Evolutionary conservation across 305 asterid genomes (phyloP).

Genomic region (Rubia tinctorum): DNA sequence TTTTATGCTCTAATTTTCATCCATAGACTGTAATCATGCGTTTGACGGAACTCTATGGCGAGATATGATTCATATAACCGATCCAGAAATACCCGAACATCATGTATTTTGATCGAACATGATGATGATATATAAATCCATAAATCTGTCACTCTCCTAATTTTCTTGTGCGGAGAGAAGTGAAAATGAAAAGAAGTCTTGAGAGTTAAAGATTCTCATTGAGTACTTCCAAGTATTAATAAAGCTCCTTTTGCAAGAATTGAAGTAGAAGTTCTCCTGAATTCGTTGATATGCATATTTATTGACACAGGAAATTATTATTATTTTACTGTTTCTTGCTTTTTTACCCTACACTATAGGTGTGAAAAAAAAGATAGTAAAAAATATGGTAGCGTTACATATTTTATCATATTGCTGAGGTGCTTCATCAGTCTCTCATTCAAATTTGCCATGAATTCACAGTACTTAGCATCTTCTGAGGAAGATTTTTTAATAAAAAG

Average conservation of each 20-base stretch:
- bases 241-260: slow-evolving; percentile 6
- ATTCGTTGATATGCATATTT: background rate
- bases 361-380: background rate
- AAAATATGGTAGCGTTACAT: background rate
- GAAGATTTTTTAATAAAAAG: slow-evolving; percentile 53
- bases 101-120: no score
- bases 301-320: background rate
- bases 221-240: background rate
- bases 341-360: background rate
- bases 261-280: background rate
- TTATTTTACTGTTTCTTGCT: background rate
- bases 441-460: slow-evolving; percentile 11
- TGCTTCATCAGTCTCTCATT: slow-evolving; percentile 1
- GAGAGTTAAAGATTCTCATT: background rate
- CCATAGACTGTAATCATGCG: background rate
- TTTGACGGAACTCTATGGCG: background rate
- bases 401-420: background rate
- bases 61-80: background rate
- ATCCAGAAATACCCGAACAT: no score
- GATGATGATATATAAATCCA: no score
- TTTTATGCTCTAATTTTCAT: background rate
- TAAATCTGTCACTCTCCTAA: background rate
- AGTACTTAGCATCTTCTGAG: slow-evolving; percentile 11
- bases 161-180: background rate
- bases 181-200: background rate